Evolutionary conservation across 2,329 filamentous ascomycete species (phyloP).

Genomic region (Pseudogymnoascus destructans): DNA sequence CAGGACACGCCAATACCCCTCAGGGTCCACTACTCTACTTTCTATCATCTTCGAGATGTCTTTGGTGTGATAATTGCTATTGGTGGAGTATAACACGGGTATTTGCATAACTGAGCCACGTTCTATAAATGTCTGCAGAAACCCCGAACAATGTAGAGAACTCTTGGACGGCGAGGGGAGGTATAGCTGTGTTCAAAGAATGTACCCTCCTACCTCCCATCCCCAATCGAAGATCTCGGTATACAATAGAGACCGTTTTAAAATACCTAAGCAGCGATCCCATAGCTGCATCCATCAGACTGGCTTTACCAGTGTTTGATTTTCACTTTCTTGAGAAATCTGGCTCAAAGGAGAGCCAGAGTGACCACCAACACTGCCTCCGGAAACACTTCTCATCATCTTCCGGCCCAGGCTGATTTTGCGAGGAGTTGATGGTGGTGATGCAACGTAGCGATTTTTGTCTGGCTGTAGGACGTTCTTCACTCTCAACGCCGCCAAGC

Average conservation of each 20-base stretch:
- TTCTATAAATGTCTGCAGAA: constrained; percentile 7
- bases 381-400: not conserved
- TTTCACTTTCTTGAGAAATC: not conserved
- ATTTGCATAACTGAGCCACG: constrained; percentile 1
- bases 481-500: constrained; percentile 19
- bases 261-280: not conserved
- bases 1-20: not conserved
- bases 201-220: not conserved
- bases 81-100: constrained; percentile 3
- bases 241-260: not conserved
- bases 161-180: not conserved
- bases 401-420: not conserved
- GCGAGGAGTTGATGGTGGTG: not conserved
- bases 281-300: not conserved
- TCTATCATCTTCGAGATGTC: not conserved
- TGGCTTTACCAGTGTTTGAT: not conserved
- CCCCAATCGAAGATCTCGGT: not conserved
- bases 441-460: constrained; percentile 17
- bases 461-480: constrained; percentile 22
- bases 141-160: not conserved
- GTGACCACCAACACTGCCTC: not conserved
- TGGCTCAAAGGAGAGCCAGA: not conserved
- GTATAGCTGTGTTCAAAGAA: not conserved
- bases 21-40: constrained; percentile 6
- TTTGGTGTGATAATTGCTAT: not conserved